Evolutionary conservation across 768 basidiomycete genomes (phyloP).

Genomic region (Exsudoporus frostii): DNA sequence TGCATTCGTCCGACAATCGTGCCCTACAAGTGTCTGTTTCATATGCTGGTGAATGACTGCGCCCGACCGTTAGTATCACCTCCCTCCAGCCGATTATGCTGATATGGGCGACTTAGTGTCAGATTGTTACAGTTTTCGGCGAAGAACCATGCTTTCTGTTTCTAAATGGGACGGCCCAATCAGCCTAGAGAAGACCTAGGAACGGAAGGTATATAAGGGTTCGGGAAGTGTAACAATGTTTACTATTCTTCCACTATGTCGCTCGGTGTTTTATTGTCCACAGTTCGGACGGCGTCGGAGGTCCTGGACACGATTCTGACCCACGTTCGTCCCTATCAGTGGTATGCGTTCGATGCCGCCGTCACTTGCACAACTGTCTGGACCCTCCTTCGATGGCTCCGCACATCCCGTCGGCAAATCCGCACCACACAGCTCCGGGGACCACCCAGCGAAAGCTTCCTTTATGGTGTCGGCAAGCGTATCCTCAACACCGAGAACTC

Average conservation of each 20-base stretch:
- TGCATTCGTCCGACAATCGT: no score
- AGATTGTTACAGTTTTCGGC: no score
- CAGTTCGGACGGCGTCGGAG: neutral
- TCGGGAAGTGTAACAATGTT: neutral
- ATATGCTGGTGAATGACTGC: no score
- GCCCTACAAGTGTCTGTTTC: no score
- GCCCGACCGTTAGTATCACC: no score
- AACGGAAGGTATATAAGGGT: neutral
- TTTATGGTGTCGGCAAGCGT: constrained; percentile 15
- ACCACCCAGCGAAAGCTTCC: constrained; percentile 15
- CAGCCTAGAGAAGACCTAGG: no score
- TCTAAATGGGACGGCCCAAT: no score
- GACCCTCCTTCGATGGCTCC: constrained; percentile 5
- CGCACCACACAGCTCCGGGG: constrained; percentile 15
- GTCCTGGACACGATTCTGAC: neutral
- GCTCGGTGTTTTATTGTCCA: neutral
- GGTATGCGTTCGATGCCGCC: neutral
- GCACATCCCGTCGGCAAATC: constrained; percentile 30
- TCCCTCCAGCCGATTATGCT: no score
- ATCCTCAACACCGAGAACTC: neutral
- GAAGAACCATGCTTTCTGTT: no score
- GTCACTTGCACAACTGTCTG: neutral
- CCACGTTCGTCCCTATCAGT: neutral
- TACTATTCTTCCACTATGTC: constrained; percentile 1
- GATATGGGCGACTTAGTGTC: no score